These are phyloP conservation scores for Pyrenophora seminiperda DNA, from an alignment of 2,329 filamentous ascomycete species.

Conservation along the genomic window DNA sequence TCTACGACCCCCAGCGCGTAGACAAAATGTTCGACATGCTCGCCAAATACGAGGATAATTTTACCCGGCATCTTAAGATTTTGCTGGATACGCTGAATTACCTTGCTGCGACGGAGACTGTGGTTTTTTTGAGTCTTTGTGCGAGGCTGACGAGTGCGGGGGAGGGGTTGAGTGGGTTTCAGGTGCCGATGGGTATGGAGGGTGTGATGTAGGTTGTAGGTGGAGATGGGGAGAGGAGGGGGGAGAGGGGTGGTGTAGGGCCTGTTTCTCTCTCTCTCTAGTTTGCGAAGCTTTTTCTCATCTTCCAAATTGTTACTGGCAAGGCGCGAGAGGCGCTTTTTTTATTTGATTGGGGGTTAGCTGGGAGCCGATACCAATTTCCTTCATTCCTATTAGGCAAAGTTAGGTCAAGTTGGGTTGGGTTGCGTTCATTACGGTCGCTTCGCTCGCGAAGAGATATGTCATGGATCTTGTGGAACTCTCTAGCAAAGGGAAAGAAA, in stretches of 20 bases:
- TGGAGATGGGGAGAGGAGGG: too few species aligned
- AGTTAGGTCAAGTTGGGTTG: too few species aligned
- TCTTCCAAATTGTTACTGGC: neutral
- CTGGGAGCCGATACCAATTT: too few species aligned
- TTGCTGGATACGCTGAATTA: conserved; percentile 94
- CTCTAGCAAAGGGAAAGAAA: too few species aligned
- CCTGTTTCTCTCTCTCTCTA: too few species aligned
- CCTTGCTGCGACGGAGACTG: conserved; percentile 95
- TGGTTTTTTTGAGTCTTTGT: conserved; percentile 87
- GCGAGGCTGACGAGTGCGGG: conserved; percentile 81
- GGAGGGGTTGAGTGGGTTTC: conserved; percentile 60
- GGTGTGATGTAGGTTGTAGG: conserved; percentile 17
- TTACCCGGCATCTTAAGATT: conserved; percentile 89
- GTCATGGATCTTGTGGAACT: too few species aligned
- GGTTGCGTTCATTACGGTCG: too few species aligned
- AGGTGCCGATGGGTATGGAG: conserved; percentile 32
- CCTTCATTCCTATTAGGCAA: too few species aligned
- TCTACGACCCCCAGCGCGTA: conserved; percentile 65
- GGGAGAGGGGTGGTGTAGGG: too few species aligned
- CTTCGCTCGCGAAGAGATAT: too few species aligned
- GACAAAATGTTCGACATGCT: conserved; percentile 85
- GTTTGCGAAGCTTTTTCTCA: conserved; percentile 1
- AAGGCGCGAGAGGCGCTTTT: too few species aligned
- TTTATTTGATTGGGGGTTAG: too few species aligned
- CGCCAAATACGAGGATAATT: conserved; percentile 90